Evolutionary conservation across 768 basidiomycete genomes (phyloP), one percentile per base, ranked within the genome.

Genomic region (Thelephora ganbajun): DNA sequence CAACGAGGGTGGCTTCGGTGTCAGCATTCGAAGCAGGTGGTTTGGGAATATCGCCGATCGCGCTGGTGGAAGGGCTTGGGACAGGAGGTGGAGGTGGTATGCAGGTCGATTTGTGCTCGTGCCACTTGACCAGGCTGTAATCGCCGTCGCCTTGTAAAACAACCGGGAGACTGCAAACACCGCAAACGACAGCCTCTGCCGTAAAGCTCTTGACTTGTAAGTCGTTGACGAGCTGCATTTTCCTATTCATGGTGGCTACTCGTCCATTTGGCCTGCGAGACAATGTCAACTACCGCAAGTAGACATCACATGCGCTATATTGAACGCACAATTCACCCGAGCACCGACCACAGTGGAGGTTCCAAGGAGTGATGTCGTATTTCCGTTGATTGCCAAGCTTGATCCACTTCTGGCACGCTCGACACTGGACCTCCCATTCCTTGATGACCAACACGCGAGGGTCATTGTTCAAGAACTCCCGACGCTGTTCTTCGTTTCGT

Each of bases 401-500:
- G 48, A 86, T 68, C 80, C 81, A 83, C 50, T 69, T 76, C 47
- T 73, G 62, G 57, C 84, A 87, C 34, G 65, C 67, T 52, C 69
- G 70, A 58, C 84, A 87, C 44, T 73, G 62, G 14, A 74, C 75
- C 47, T 69, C 67, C 45, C 73, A 62, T 4, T 71, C 65, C 53
- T 75, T 67, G 14, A 77, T 65, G 45, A 68, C 70, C 44, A 71
- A 72, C 3, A 66, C 65, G 45, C 68, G 67, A 11, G 72, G 68
- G 58, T 85, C 82, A 2, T 67, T 60, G 46, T 75, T 72, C 2
- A 87, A 62, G 23, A 66, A 50, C 11, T 69, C 69, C 52, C 73
- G 71, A 49, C 77, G 67, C 53, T 79, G 71, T 43, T 63, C 63
- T 52, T 66, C 67, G 0, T 57, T 66, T 52, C 56, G 61, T 14